Conservation (phyloP, 1,139 yeast species). For the Saccharomycopsis hybrid region DNA sequence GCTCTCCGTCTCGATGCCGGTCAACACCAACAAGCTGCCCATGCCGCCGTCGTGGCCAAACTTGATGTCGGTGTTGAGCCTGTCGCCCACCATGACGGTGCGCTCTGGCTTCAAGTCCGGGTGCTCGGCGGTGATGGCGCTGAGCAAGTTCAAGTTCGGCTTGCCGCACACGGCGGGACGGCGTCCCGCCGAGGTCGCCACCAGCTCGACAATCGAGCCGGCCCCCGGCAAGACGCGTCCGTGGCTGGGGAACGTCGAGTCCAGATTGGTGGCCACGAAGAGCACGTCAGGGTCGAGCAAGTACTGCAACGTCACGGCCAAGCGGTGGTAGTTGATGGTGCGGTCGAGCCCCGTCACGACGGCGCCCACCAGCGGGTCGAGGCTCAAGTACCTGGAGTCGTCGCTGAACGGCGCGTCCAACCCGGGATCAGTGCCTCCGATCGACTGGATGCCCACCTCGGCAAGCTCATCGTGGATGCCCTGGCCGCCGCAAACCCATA, state of each 20-base stretch:
- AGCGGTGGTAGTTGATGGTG: conserved; percentile 69
- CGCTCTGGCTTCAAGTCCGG: conserved; percentile 50
- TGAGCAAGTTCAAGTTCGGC: conserved; percentile 87
- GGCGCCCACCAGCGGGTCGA: conserved; percentile 75
- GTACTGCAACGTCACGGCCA: conserved; percentile 79
- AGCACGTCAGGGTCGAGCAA: conserved; percentile 60
- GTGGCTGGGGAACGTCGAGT: conserved; percentile 87
- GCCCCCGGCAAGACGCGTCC: conserved; percentile 90
- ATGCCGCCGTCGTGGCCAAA: conserved; percentile 87
- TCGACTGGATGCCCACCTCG: conserved; percentile 57
- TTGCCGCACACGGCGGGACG: conserved; percentile 82
- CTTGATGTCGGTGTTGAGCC: conserved; percentile 89
- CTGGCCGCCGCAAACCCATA: conserved; percentile 79
- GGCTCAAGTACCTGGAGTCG: conserved; percentile 41
- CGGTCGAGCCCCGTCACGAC: conserved; percentile 85
- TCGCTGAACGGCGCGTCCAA: conserved; percentile 34
- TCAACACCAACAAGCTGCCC: conserved; percentile 50
- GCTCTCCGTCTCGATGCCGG: conserved; percentile 21
- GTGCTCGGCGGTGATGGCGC: conserved; percentile 71
- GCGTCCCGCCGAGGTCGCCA: conserved; percentile 72
- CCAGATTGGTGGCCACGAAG: conserved; percentile 92
- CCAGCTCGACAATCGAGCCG: conserved; percentile 80
- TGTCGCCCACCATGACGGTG: conserved; percentile 92
- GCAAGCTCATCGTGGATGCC: conserved; percentile 74
- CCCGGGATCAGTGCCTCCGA: conserved; percentile 66